Conservation (phyloP, 2,329 filamentous ascomycete genomes). For the Cytospora schulzeri region DNA sequence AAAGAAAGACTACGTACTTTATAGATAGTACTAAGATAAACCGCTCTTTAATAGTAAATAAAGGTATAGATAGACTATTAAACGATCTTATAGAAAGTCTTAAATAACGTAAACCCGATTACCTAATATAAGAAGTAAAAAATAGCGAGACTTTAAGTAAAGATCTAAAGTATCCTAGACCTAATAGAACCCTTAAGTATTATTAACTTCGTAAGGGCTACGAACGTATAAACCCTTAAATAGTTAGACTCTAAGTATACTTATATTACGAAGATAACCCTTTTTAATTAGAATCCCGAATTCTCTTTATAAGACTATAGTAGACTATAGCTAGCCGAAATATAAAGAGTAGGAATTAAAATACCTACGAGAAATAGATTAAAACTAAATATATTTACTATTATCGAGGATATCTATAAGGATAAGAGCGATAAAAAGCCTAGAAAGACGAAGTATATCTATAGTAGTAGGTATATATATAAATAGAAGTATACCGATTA, state of each 20-base stretch:
- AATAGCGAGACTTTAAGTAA: background rate
- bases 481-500: background rate
- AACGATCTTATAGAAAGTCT: too few relatives aligned
- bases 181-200: background rate
- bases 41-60: too few relatives aligned
- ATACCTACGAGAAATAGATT: background rate
- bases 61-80: too few relatives aligned
- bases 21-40: too few relatives aligned
- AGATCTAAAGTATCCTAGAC: background rate
- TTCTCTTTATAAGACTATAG: background rate
- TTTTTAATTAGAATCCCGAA: background rate
- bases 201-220: background rate
- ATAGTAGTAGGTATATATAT: background rate
- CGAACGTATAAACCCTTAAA: background rate
- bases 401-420: background rate
- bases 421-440: background rate
- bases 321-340: background rate
- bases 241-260: background rate
- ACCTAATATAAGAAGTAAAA: background rate
- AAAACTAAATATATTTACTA: background rate
- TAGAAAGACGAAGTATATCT: background rate
- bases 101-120: too few relatives aligned
- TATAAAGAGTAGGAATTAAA: background rate
- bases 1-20: too few relatives aligned
- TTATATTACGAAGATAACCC: background rate